These are phyloP conservation scores for Cladophialophora bantiana DNA, from an alignment of 2,329 filamentous ascomycete species.

Conservation along the genomic window DNA sequence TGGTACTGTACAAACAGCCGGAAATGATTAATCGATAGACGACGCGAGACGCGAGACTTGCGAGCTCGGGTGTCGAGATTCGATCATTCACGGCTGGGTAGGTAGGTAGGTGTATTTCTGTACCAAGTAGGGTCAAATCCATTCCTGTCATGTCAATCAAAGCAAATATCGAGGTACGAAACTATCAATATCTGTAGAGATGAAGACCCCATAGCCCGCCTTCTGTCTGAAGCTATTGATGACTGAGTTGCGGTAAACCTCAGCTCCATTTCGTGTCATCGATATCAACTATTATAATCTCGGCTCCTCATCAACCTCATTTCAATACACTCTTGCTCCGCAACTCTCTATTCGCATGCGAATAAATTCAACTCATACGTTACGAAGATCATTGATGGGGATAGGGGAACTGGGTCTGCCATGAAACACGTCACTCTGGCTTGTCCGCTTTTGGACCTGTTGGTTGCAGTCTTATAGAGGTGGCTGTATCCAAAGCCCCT, in stretches of 20 bases:
- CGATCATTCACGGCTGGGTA: not conserved
- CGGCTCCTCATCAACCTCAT: not conserved
- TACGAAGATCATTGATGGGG: not conserved
- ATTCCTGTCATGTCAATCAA: not conserved
- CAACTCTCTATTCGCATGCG: not conserved
- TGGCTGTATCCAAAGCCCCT: not conserved
- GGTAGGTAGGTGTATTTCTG: not conserved
- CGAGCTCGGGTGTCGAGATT: not conserved
- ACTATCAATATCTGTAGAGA: not conserved
- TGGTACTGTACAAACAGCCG: not conserved
- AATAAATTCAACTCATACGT: not conserved
- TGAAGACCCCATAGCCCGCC: not conserved
- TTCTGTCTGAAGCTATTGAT: not conserved
- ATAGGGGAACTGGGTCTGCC: too few relatives aligned
- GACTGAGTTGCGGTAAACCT: not conserved
- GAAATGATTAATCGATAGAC: not conserved
- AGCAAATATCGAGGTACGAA: too few relatives aligned
- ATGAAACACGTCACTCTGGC: not conserved
- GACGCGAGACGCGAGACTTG: not conserved
- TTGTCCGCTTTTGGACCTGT: not conserved
- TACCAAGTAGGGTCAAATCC: not conserved
- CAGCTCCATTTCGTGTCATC: not conserved
- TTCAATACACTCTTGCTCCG: not conserved
- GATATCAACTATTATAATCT: not conserved
- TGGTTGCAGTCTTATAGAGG: not conserved